Evolutionary conservation across 2,329 filamentous ascomycete species (phyloP).

Genomic region (Hypoxylon sp.): DNA sequence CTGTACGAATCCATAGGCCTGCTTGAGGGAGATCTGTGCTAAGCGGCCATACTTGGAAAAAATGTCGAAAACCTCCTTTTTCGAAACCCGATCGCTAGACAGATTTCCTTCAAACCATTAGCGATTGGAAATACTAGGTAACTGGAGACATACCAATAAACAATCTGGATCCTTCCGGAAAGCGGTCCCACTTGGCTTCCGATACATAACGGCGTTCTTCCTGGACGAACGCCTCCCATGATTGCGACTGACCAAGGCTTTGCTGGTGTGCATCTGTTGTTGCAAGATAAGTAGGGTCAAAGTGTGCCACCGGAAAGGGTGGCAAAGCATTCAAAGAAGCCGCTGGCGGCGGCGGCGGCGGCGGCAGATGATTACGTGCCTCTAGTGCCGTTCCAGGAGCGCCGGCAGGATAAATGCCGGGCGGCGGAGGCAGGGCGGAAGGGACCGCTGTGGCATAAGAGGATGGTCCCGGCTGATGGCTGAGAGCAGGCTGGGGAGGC

Average conservation of each 20-base stretch:
- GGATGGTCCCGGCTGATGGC: conserved; percentile 55
- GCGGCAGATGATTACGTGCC: conserved; percentile 52
- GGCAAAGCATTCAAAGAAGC: conserved; percentile 51
- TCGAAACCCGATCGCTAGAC: conserved; percentile 92
- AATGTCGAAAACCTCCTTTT: conserved; percentile 91
- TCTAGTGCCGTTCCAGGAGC: conserved; percentile 56
- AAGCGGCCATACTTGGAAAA: conserved; percentile 89
- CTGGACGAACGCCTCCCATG: conserved; percentile 79
- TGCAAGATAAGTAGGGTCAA: conserved; percentile 34
- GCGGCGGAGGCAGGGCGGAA: conserved; percentile 51
- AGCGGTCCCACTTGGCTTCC: conserved; percentile 85
- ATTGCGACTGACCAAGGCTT: conserved; percentile 56
- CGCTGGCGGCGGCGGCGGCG: conserved; percentile 53
- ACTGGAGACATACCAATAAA: conserved; percentile 76
- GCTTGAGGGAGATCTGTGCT: conserved; percentile 96
- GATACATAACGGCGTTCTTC: conserved; percentile 83
- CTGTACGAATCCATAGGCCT: conserved; percentile 96
- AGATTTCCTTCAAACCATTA: conserved; percentile 78
- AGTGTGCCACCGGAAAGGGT: conserved; percentile 40
- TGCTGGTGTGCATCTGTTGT: conserved; percentile 31
- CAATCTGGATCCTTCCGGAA: conserved; percentile 81
- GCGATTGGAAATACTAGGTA: conserved; percentile 43
- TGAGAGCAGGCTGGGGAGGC: conserved; percentile 52
- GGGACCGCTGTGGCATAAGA: conserved; percentile 48
- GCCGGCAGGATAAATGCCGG: conserved; percentile 56